Percentiles rank a stretch among this genome's conserved stretches.
phyloP scores from a whole-genome alignment of 192 early-diverging fungal genomes.

The Blastocladiella britannica region DNA sequence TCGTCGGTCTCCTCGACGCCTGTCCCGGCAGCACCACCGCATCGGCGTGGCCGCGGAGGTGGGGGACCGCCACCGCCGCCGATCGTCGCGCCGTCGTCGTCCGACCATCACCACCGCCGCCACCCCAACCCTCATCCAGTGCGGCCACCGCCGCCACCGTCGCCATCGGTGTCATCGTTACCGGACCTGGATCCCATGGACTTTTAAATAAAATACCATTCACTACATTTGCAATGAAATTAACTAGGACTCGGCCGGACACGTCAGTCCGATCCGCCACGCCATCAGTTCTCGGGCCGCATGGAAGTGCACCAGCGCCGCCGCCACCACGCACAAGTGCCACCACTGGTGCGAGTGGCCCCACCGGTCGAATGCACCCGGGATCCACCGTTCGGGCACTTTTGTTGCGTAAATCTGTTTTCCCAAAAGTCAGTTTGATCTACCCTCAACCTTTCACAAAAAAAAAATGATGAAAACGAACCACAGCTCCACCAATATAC shows the following conservation, averaged over 20 bases:
- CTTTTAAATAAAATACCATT: too few relatives aligned
- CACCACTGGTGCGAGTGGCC: slow-evolving; percentile 40
- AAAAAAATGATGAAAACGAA: slow-evolving; percentile 22
- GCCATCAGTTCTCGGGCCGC: neutral
- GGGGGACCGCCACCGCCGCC: too few relatives aligned
- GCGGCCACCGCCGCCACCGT: too few relatives aligned
- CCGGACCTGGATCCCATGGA: too few relatives aligned
- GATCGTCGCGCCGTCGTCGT: too few relatives aligned
- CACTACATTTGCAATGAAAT: too few relatives aligned
- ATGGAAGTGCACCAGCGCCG: neutral
- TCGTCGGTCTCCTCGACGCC: too few relatives aligned
- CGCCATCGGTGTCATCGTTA: too few relatives aligned
- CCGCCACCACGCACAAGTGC: slow-evolving; percentile 38
- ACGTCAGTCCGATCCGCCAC: neutral
- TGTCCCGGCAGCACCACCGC: too few relatives aligned
- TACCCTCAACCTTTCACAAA: neutral
- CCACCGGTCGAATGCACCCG: slow-evolving; percentile 32
- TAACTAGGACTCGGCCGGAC: neutral
- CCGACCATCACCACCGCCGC: too few relatives aligned
- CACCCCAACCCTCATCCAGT: too few relatives aligned
- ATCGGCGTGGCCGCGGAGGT: too few relatives aligned
- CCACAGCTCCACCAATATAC: slow-evolving; percentile 30
- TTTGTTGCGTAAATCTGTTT: slow-evolving; percentile 21
- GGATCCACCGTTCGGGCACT: slow-evolving; percentile 37
- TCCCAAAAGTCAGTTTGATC: neutral